Evolutionary conservation across 1,284 basidiomycete species (phyloP), one percentile per base, ranked within the genome.

Genomic region (Ganoderma resinaceum): DNA sequence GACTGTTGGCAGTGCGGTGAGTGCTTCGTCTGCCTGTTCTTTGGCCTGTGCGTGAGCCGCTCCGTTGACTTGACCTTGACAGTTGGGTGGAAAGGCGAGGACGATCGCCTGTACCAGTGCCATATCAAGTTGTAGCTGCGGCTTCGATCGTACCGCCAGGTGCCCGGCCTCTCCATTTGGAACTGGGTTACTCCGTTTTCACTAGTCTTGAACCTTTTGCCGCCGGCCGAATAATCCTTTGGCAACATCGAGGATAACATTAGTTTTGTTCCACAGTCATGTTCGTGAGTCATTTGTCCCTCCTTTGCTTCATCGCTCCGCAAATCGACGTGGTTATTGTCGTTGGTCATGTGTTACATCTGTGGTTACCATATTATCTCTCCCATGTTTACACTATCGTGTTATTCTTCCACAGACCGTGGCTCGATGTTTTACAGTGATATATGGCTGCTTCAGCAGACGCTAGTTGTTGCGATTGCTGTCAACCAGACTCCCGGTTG

Each of bases 1-100:
- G 86, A 89, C 73, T 89, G 88, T 73, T 89, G 87, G 87, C 86
- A 87, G 67, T 89, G 88, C 73, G 86, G 86, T 88, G 63, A 75
- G 85, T 79, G 12, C 29, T n/a, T 49, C 23, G 46, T 26, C 23
- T 49, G 11, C 11, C 35, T 2, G 26, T 16, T 16, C n/a, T 23
- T 29, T 7, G 14, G 26, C n/a, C n/a, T 23, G 52, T 33, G 29
- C 43, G 2, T 8, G 43, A 33, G 52, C n/a, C 26, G 2, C 33
- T 3, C 3, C 16, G 6, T 14, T 49, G 42, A 49, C 52, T 40
- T 8, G 33, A 53, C 53, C 12, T n/a, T 16, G 58, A 9, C 62
- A 78, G 77, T 77, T 31, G 76, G 76, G 37, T 77, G 71, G 72
- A 73, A 75, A 43, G 77, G 75, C 42, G 29, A 63, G 35, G 37